Conservation (phyloP, 352 stramenopile species). For the Globisporangium yorkense region DNA sequence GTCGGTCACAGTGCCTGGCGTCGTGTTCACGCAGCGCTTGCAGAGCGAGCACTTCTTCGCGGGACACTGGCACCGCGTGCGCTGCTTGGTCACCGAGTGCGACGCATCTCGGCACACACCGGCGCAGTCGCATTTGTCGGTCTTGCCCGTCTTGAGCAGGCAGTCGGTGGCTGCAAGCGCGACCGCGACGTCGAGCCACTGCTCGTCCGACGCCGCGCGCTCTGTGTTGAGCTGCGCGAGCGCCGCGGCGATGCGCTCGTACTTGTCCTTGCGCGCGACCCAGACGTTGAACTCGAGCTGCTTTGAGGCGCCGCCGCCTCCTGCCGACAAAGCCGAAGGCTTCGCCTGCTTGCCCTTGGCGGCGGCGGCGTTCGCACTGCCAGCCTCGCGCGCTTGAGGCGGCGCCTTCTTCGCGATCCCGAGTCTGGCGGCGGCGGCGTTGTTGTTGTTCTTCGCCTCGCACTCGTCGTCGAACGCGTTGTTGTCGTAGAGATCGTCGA, state of each 20-base stretch:
- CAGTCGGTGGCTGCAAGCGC: conserved; percentile 74
- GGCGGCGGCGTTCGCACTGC: conserved; percentile 1
- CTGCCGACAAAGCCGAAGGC: too few species aligned
- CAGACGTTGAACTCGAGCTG: conserved; percentile 75
- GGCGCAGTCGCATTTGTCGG: conserved; percentile 57
- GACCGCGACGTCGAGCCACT: conserved; percentile 74
- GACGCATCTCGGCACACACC: conserved; percentile 51
- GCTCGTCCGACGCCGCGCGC: conserved; percentile 42
- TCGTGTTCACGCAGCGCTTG: conserved; percentile 57
- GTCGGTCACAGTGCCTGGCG: conserved; percentile 42
- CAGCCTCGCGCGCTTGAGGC: background rate
- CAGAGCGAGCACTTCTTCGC: conserved; percentile 78
- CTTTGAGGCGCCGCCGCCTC: conserved; percentile 4
- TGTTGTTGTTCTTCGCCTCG: conserved; percentile 11
- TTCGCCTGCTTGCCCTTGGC: background rate
- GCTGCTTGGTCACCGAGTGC: conserved; percentile 68
- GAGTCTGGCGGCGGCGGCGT: conserved; percentile 8
- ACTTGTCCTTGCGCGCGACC: conserved; percentile 85
- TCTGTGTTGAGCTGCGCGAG: conserved; percentile 60
- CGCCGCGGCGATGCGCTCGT: conserved; percentile 63
- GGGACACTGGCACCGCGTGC: conserved; percentile 71
- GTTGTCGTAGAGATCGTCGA: conserved; percentile 77
- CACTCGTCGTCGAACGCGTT: conserved; percentile 61
- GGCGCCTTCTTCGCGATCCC: conserved; percentile 3
- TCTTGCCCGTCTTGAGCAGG: conserved; percentile 69